Evolutionary conservation across 2,329 filamentous ascomycete species (phyloP).

Genomic region (Didymellaceae sp.): DNA sequence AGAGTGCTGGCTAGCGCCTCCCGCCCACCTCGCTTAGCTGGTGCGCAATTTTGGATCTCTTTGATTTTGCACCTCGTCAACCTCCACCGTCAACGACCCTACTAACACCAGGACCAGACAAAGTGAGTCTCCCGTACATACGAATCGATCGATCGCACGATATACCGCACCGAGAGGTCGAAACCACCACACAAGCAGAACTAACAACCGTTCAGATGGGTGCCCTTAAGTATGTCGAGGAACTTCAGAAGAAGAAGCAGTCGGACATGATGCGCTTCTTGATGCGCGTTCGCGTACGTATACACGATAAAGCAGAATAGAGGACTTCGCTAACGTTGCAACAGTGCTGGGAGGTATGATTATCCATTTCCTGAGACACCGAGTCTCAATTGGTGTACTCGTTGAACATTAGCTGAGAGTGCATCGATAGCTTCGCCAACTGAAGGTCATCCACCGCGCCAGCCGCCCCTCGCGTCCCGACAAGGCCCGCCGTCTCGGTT

Average conservation of each 20-base stretch:
- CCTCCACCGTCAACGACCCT: conserved; percentile 21
- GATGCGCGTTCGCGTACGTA: conserved; percentile 72
- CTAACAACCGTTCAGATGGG: conserved; percentile 73
- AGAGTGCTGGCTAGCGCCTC: conserved; percentile 10
- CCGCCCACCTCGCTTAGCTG: conserved; percentile 16
- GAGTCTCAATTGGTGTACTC: conserved; percentile 69
- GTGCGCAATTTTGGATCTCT: conserved; percentile 12
- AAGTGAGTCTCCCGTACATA: conserved; percentile 17
- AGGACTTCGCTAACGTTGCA: conserved; percentile 38
- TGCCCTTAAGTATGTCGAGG: conserved; percentile 99
- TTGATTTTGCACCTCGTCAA: conserved; percentile 17
- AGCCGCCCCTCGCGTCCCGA: conserved; percentile 97
- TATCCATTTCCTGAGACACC: conserved; percentile 31
- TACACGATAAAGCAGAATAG: conserved; percentile 10
- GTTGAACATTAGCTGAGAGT: conserved; percentile 99
- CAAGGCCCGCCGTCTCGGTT: conserved; percentile 99
- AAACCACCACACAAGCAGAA: conserved; percentile 10
- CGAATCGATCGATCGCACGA: conserved; percentile 13
- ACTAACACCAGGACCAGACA: conserved; percentile 23
- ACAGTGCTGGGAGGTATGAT: conserved; percentile 90
- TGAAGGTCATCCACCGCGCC: conserved; percentile 99
- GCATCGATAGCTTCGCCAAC: conserved; percentile 99
- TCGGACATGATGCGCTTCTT: conserved; percentile 99
- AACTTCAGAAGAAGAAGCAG: conserved; percentile 99
- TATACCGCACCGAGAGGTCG: conserved; percentile 4